Evolutionary conservation across 2,329 filamentous ascomycete species (phyloP).

Genomic region (Cadophora gregata): DNA sequence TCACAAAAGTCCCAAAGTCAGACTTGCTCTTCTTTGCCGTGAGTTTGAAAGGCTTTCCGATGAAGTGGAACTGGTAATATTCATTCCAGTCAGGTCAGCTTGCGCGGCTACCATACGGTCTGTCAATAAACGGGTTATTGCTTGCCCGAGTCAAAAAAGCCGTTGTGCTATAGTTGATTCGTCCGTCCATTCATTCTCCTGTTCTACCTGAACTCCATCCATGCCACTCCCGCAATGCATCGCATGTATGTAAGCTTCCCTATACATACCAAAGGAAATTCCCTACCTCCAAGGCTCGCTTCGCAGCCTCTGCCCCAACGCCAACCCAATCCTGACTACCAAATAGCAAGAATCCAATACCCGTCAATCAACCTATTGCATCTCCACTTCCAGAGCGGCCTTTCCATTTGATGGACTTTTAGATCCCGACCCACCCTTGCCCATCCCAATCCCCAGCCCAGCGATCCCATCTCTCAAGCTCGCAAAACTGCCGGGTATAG

Average conservation of each 20-base stretch:
- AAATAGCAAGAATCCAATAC: slow-evolving; percentile 18
- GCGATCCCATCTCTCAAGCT: slow-evolving; percentile 53
- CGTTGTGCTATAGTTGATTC: background rate
- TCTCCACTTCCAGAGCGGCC: slow-evolving; percentile 54
- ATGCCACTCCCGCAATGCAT: slow-evolving; percentile 31
- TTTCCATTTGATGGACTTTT: slow-evolving; percentile 39
- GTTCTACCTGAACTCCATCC: slow-evolving; percentile 31
- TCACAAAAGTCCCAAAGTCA: background rate
- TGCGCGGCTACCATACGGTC: no score
- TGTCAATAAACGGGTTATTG: no score
- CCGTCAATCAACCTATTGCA: slow-evolving; percentile 47
- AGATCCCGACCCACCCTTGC: slow-evolving; percentile 38
- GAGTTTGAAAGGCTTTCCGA: background rate
- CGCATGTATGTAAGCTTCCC: slow-evolving; percentile 18
- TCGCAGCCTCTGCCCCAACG: slow-evolving; percentile 8
- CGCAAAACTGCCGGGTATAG: slow-evolving; percentile 46
- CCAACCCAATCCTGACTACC: slow-evolving; percentile 5
- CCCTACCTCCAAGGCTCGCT: background rate
- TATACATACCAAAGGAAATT: background rate
- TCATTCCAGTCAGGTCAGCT: no score
- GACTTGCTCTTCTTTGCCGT: background rate
- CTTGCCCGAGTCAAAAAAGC: no score
- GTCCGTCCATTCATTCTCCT: slow-evolving; percentile 3
- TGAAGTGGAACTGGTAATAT: no score
- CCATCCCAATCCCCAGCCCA: slow-evolving; percentile 49